Percentiles rank a stretch among this genome's conserved stretches.
phyloP scores from a whole-genome alignment of 1,284 basidiomycete genomes.

The Cutaneotrichosporon cavernicola region DNA sequence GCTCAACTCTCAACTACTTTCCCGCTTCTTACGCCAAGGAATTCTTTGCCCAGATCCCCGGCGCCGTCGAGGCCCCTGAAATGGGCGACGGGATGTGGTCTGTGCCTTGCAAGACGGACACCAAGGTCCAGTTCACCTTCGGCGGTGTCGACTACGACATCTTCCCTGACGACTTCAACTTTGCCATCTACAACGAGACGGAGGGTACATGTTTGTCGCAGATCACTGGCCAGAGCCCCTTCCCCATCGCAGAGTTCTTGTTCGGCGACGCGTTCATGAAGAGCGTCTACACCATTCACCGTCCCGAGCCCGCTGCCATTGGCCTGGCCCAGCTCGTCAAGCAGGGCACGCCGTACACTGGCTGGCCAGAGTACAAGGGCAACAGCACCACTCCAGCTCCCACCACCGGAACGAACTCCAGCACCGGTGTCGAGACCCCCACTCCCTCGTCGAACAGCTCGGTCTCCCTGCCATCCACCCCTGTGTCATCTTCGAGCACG shows the following conservation, averaged over 20 bases:
- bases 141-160: constrained; percentile 15
- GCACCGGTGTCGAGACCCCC: neutral
- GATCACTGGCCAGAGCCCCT: constrained; percentile 3
- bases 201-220: constrained; percentile 6
- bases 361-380: constrained; percentile 9
- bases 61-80: neutral
- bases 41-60: constrained; percentile 30
- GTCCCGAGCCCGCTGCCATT: constrained; percentile 69
- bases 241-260: constrained; percentile 27
- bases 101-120: constrained; percentile 15
- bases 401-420: neutral
- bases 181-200: neutral
- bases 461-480: too few species aligned
- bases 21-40: constrained; percentile 21
- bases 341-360: neutral
- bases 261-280: constrained; percentile 59
- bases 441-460: neutral
- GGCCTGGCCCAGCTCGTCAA: constrained; percentile 65
- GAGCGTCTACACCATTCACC: constrained; percentile 85
- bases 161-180: constrained; percentile 11
- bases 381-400: neutral
- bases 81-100: neutral
- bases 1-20: constrained; percentile 34
- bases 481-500: too few species aligned
- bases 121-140: constrained; percentile 11